phyloP scores from a whole-genome alignment of 1,139 yeast genomes.

The Sporopachydermia cereana region DNA sequence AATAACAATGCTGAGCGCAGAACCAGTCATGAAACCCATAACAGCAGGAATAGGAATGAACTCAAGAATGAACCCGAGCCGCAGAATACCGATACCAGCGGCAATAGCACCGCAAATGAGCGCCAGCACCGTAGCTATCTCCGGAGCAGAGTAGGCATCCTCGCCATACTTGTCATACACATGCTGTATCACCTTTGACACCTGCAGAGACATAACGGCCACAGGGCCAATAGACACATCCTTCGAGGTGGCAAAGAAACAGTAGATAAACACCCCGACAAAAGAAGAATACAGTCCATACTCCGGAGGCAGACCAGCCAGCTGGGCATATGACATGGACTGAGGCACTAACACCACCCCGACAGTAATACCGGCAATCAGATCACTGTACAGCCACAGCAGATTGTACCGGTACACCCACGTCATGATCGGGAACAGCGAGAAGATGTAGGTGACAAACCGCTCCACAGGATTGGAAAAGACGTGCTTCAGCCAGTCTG shows the following conservation, averaged over 20 bases:
- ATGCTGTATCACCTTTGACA: constrained; percentile 60
- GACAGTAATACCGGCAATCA: constrained; percentile 87
- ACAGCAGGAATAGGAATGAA: constrained; percentile 88
- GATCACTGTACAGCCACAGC: constrained; percentile 70
- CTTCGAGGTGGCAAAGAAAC: constrained; percentile 87
- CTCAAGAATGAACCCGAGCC: constrained; percentile 82
- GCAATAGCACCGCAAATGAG: constrained; percentile 80
- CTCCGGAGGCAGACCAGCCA: constrained; percentile 73
- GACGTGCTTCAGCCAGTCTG: constrained; percentile 33
- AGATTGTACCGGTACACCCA: constrained; percentile 83
- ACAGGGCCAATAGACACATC: constrained; percentile 97
- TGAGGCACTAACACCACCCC: constrained; percentile 93
- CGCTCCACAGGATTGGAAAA: constrained; percentile 32
- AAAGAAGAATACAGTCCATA: constrained; percentile 88
- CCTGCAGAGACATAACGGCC: constrained; percentile 89
- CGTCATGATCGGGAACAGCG: constrained; percentile 63
- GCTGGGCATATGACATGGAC: constrained; percentile 86
- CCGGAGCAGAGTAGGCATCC: constrained; percentile 35
- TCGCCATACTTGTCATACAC: constrained; percentile 43
- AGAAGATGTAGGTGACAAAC: constrained; percentile 35
- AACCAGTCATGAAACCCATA: constrained; percentile 91
- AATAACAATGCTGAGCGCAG: constrained; percentile 67
- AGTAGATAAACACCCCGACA: constrained; percentile 81
- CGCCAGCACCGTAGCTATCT: constrained; percentile 71
- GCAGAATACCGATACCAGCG: constrained; percentile 66